Conservation (phyloP, 768 basidiomycete genomes). For the Boletus patriciae region DNA sequence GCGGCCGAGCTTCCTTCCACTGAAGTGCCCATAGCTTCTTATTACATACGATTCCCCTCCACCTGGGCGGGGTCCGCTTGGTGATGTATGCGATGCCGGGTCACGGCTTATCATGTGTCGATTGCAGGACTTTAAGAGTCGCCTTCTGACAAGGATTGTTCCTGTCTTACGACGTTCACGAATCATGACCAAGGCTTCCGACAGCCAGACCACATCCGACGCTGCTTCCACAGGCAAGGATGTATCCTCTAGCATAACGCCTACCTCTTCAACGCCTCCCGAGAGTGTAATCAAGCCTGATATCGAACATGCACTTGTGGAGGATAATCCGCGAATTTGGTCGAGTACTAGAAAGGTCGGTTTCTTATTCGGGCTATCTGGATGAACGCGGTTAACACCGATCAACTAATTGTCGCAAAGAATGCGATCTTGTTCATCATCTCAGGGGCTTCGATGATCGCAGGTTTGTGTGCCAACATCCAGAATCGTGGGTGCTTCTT, state of each 20-base stretch:
- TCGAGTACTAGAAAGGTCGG: conserved; percentile 54
- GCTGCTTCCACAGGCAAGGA: background rate
- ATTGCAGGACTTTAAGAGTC: conserved; percentile 2
- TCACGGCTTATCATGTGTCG: background rate
- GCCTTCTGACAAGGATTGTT: background rate
- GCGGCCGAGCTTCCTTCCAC: conserved; percentile 7
- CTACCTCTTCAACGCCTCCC: background rate
- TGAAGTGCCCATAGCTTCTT: background rate
- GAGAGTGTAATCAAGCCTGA: conserved; percentile 21
- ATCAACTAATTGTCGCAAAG: conserved; percentile 7
- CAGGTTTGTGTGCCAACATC: conserved; percentile 28
- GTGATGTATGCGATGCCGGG: background rate
- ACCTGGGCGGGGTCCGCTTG: background rate
- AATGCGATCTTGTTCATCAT: conserved; percentile 23
- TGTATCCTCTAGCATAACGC: background rate
- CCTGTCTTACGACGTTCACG: background rate
- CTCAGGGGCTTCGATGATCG: conserved; percentile 31
- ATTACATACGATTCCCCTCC: background rate
- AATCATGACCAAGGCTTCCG: conserved; percentile 7
- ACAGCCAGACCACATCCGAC: background rate
- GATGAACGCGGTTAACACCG: background rate
- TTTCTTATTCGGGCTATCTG: background rate
- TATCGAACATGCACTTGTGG: conserved; percentile 45
- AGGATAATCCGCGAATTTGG: conserved; percentile 66
- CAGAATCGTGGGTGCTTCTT: conserved; percentile 28